Evolutionary conservation across 345 rosid genomes (phyloP).

Genomic region (Salix arbutifolia): DNA sequence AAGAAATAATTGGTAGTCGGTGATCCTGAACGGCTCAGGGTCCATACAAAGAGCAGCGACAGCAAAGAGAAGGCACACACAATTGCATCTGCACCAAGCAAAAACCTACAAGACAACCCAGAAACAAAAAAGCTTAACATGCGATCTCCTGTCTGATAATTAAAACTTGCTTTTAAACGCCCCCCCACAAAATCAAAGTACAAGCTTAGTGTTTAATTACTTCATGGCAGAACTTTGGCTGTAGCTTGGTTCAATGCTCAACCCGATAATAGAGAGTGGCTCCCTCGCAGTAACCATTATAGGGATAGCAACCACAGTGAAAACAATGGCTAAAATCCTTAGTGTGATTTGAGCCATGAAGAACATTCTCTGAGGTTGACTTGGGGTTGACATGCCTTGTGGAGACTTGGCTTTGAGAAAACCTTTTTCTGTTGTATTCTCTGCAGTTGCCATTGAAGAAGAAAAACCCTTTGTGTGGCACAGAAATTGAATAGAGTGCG

Average conservation of each 20-base stretch:
- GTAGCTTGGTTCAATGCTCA: slow-evolving; percentile 30
- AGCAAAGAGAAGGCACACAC: slow-evolving; percentile 37
- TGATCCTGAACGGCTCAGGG: slow-evolving; percentile 22
- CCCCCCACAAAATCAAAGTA: not conserved
- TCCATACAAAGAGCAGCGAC: slow-evolving; percentile 32
- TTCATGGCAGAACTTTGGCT: slow-evolving; percentile 40
- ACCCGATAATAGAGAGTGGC: slow-evolving; percentile 20
- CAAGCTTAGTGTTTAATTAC: slow-evolving; percentile 13
- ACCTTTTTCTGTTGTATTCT: not conserved
- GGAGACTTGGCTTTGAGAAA: not conserved
- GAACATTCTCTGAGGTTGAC: slow-evolving; percentile 6
- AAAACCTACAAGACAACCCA: slow-evolving; percentile 37
- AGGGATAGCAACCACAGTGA: slow-evolving; percentile 34
- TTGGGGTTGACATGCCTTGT: not conserved
- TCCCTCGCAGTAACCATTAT: slow-evolving; percentile 36
- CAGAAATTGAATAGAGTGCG: too few species aligned
- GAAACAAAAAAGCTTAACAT: too few species aligned
- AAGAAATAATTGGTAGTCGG: slow-evolving; percentile 21
- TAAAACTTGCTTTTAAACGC: not conserved
- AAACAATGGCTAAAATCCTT: slow-evolving; percentile 39
- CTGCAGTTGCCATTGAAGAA: not conserved
- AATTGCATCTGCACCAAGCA: slow-evolving; percentile 35
- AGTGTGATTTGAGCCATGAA: slow-evolving; percentile 33
- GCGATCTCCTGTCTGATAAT: too few species aligned
- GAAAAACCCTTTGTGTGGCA: too few species aligned